Conservation (phyloP, 164 flowering plant genomes). For the Liquidambar formosana region DNA sequence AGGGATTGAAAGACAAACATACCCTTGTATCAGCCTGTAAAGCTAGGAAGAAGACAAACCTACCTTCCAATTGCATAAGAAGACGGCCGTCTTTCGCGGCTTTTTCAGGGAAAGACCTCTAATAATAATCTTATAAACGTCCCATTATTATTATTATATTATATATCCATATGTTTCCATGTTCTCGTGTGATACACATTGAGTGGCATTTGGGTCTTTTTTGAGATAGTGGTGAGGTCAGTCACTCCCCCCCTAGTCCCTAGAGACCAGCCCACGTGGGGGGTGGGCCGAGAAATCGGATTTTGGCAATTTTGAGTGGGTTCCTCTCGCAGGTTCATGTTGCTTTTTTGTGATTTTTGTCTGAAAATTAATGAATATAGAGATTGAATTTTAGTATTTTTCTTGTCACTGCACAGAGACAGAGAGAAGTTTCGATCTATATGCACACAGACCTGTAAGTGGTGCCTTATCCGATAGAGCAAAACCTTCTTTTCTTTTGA, state of each 20-base stretch:
- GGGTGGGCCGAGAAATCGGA: conserved; percentile 20
- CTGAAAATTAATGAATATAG: neutral
- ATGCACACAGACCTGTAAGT: neutral
- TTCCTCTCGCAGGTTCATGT: conserved; percentile 9
- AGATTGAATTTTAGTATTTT: neutral
- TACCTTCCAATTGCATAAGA: neutral
- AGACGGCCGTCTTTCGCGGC: conserved; percentile 20
- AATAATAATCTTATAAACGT: too few species aligned
- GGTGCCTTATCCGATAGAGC: neutral
- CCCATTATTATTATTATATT: neutral
- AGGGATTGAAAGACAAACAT: neutral
- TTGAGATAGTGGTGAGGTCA: neutral
- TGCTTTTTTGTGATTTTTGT: conserved; percentile 18
- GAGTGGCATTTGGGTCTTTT: neutral
- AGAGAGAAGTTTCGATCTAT: too few species aligned
- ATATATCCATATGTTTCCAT: neutral
- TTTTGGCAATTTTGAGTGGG: neutral
- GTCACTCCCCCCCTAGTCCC: too few species aligned
- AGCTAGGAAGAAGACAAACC: neutral
- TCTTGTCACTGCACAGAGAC: too few species aligned
- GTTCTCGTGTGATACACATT: too few species aligned
- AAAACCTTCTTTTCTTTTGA: neutral
- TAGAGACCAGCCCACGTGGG: conserved; percentile 25
- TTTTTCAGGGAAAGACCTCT: neutral
- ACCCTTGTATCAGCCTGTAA: neutral